Base-by-base conservation (phyloP, 495 filamentous ascomycete genomes). In the Oleoguttula mirabilis region DNA sequence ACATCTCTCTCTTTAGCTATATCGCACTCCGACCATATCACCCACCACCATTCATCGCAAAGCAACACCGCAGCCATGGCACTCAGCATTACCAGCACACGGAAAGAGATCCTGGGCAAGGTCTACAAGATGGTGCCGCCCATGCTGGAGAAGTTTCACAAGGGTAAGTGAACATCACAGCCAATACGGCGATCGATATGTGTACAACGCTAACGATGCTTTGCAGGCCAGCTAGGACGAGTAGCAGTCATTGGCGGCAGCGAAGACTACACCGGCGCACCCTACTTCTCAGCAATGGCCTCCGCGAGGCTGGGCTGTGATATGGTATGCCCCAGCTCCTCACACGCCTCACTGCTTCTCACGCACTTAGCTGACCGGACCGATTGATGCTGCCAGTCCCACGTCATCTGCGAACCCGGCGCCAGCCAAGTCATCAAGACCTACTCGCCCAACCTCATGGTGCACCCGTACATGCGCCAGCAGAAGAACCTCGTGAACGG, bases 381-480 rank as follows among this genome's bases (percentile, higher is more conserved):
- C n/a, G n/a, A n/a, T n/a, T n/a, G n/a, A n/a, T n/a, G n/a, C n/a
- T 17, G 20, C 12, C 45, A 94, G 86, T 90, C 83, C 57, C 92
- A 98, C 66, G 81, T 98, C 42, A 88, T 98, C 60, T 98, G 90
- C 66, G 90, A 93, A 50, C 83, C 80, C 20, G 78, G 75, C 47
- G 92, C 92, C 34, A 82, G 53, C 43, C 46, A 66, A 60, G 88
- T 95, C 32, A 92, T 98, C 57, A 98, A 98, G 69, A 77, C 83
- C 12, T 98, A 96, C 68, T 96, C 92, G 25, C 90, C 90, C 8
- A 95, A 96, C 64, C 67, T 98, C 11, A 96, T 98, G 92, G 92
- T 98, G 11, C 92, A 96, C 59, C 92, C 90, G 2, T 71, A 93
- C 36, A 87, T 98, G 71, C 86, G 88, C 23, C 84, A 87, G 62